A percentile compares a stretch with the other conserved stretches of the same genome.
These are phyloP conservation scores for Cucurbita maxima DNA, from an alignment of 306 rosid genomes.

Conservation along the genomic window DNA sequence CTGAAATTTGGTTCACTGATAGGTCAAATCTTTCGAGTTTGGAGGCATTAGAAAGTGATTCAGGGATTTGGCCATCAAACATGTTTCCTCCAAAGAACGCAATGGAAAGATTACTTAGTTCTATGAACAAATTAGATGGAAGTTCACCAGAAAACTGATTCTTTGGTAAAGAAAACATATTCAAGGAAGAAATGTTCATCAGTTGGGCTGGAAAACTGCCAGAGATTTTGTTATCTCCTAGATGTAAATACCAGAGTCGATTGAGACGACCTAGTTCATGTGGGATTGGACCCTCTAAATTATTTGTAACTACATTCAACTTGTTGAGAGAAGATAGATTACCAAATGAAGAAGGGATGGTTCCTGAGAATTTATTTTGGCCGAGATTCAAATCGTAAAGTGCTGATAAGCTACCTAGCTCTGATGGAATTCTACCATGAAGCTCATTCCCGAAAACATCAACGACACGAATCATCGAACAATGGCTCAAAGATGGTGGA, in stretches of 20 bases:
- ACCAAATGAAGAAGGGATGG: neutral
- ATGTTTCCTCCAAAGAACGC: constrained; percentile 19
- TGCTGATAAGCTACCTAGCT: neutral
- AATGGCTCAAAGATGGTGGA: constrained; percentile 9
- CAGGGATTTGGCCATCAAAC: constrained; percentile 29
- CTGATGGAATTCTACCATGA: neutral
- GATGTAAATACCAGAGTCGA: neutral
- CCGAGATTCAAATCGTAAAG: neutral
- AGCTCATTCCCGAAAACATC: neutral
- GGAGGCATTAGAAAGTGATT: constrained; percentile 29
- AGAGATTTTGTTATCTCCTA: neutral
- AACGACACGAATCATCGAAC: constrained; percentile 22
- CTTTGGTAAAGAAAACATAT: neutral
- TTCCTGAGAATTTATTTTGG: neutral
- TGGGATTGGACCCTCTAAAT: neutral
- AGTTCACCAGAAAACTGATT: constrained; percentile 29
- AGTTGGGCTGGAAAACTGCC: neutral
- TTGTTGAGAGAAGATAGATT: neutral
- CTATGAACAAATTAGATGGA: constrained; percentile 26
- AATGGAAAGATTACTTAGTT: constrained; percentile 24
- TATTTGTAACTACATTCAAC: neutral
- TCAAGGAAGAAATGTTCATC: neutral
- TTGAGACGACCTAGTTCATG: neutral
- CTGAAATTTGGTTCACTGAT: constrained; percentile 17
- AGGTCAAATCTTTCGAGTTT: constrained; percentile 16